Conservation (phyloP, 1,284 basidiomycete genomes). For the Amylostereum areolatum region DNA sequence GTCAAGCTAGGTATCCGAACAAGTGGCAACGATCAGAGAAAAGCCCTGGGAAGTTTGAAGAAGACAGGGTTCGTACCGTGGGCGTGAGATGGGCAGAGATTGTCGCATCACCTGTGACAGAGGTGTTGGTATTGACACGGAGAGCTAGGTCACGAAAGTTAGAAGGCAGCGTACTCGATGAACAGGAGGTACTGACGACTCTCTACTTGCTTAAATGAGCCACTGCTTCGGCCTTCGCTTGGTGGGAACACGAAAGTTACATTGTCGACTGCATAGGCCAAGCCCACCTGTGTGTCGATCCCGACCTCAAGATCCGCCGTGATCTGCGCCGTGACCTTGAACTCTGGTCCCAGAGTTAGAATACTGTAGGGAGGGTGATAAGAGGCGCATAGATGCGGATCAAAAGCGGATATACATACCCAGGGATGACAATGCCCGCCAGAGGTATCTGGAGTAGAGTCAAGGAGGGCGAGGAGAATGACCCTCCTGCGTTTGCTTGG, state of each 20-base stretch:
- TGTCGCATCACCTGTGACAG: constrained; percentile 31
- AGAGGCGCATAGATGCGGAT: neutral
- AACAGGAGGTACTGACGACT: constrained; percentile 28
- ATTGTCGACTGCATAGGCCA: constrained; percentile 25
- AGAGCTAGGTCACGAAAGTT: constrained; percentile 33
- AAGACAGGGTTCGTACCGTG: constrained; percentile 14
- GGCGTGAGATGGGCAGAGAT: constrained; percentile 46
- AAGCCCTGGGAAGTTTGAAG: neutral
- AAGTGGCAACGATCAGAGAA: neutral
- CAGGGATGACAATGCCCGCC: constrained; percentile 35
- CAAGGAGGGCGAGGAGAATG: constrained; percentile 22
- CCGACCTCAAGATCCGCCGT: constrained; percentile 26
- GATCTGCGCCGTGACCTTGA: constrained; percentile 23
- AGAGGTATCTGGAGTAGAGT: constrained; percentile 29
- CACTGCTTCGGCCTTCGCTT: constrained; percentile 9
- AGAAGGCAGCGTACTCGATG: constrained; percentile 3
- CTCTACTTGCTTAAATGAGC: constrained; percentile 17
- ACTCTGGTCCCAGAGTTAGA: constrained; percentile 29
- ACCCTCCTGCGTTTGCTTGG: constrained; percentile 17
- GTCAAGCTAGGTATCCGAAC: constrained; percentile 22
- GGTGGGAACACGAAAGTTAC: constrained; percentile 41
- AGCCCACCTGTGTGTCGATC: constrained; percentile 31
- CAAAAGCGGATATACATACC: constrained; percentile 17
- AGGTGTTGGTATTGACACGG: constrained; percentile 26
- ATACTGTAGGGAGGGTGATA: constrained; percentile 15